Evolutionary conservation across 495 filamentous ascomycete genomes (phyloP).

Genomic region (Tuber umbilicatum): DNA sequence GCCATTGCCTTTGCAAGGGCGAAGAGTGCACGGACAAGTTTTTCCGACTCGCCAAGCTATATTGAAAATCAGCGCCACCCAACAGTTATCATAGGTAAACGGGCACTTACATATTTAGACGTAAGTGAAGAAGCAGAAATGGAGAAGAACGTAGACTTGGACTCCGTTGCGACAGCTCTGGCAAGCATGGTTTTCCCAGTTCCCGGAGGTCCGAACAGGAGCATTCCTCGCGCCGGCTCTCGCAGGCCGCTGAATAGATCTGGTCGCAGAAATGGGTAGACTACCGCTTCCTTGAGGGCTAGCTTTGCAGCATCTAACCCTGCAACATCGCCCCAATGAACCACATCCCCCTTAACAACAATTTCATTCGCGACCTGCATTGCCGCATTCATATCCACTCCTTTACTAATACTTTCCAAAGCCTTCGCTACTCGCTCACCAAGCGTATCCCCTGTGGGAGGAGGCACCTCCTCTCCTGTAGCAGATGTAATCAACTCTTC

Average conservation of each 20-base stretch:
- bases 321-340: constrained; percentile 91
- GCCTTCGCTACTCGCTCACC: constrained; percentile 52
- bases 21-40: constrained; percentile 90
- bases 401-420: constrained; percentile 68
- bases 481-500: not conserved
- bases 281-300: constrained; percentile 89
- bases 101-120: constrained; percentile 63
- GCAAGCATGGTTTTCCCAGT: constrained; percentile 99
- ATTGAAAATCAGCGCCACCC: not conserved
- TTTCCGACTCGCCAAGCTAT: constrained; percentile 83
- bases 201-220: constrained; percentile 92
- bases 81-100: constrained; percentile 1
- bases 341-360: constrained; percentile 87
- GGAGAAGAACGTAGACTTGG: constrained; percentile 92
- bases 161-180: constrained; percentile 89
- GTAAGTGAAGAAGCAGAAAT: constrained; percentile 91
- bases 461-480: not conserved
- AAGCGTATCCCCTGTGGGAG: not conserved
- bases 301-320: constrained; percentile 85
- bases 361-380: constrained; percentile 95
- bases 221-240: constrained; percentile 90
- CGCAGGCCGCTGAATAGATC: constrained; percentile 93
- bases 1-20: constrained; percentile 81
- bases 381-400: constrained; percentile 73
- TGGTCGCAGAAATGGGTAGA: constrained; percentile 93